phyloP scores from a whole-genome alignment of 208 protist species.

The Acanthamoeba lenticulata region DNA sequence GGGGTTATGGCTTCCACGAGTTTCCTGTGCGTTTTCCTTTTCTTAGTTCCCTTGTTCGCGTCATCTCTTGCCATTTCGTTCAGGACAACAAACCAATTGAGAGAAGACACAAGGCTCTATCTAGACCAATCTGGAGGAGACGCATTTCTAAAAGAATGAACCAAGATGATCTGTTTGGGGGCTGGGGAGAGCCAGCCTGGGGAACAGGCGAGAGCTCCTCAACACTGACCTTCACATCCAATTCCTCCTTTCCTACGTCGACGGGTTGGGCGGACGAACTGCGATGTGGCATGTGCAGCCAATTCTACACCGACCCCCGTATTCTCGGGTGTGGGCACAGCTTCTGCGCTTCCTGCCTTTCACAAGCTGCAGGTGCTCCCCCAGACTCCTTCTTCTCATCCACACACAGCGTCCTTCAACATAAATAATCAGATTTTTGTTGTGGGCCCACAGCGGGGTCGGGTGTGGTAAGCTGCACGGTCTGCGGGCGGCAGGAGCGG shows the following conservation, averaged over 20 bases:
- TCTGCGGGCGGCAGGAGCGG: background rate
- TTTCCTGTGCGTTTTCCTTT: background rate
- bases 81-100: background rate
- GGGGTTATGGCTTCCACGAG: background rate
- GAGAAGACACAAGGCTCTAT: no score
- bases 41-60: background rate
- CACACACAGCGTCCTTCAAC: background rate
- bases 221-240: background rate
- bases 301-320: background rate
- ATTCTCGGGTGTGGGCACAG: background rate
- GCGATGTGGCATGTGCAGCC: background rate
- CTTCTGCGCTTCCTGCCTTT: background rate
- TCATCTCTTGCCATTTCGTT: background rate
- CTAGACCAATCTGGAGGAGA: background rate
- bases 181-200: constrained; percentile 1
- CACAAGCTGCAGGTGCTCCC: background rate
- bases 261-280: background rate
- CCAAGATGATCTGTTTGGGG: background rate
- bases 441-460: background rate
- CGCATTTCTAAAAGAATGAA: background rate
- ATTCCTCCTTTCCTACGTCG: background rate
- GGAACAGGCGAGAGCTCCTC: background rate
- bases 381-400: background rate
- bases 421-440: background rate
- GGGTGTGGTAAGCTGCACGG: background rate